Base-by-base conservation (phyloP, 2,329 filamentous ascomycete species). In the Fusarium sarcochroum region DNA sequence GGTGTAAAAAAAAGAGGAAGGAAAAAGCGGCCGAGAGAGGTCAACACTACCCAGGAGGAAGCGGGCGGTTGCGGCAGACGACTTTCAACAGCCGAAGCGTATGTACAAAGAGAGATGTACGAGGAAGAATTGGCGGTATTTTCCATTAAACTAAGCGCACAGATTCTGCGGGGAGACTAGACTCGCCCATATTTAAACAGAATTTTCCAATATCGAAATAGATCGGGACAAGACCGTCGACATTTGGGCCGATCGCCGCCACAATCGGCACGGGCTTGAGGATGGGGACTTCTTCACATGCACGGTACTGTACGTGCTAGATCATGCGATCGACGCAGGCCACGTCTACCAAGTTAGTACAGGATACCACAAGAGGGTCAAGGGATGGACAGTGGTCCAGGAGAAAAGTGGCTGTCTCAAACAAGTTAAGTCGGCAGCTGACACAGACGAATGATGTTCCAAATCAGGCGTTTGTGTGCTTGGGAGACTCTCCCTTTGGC, bases 361-460 rank as follows among this genome's bases (percentile, higher is more conserved):
- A 13, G n/a, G 15, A 21, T 41, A 27, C 7, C 23, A 30, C 18
- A 30, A n/a, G 17, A 20, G 25, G 13, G 21, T 10, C 11, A 34
- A 15, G 5, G 45, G 8, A 27, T 8, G 17, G 30, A 9, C 4
- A 20, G 23, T 18, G n/a, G 27, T 13, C 7, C 27, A 35, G 17
- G 20, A n/a, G 21, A 42, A 34, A 38, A 44, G n/a, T 42, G 45
- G 37, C 25, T 57, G 47, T 64, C 61, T 64, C 23, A 52, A 49
- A 59, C 8, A 20, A 32, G 38, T 18, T 38, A 44, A 32, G 21
- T 38, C 7, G 13, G 35, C 55, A 58, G 9, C 13, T 34, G 34
- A 23, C 27, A 30, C 25, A 47, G 41, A 20, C 61, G 44, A 64
- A 64, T 64, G 6, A 52, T 25, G 45, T 17, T 47, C 58, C 60